Conservation (phyloP, 768 basidiomycete species). For the Lentinula detonsa region DNA sequence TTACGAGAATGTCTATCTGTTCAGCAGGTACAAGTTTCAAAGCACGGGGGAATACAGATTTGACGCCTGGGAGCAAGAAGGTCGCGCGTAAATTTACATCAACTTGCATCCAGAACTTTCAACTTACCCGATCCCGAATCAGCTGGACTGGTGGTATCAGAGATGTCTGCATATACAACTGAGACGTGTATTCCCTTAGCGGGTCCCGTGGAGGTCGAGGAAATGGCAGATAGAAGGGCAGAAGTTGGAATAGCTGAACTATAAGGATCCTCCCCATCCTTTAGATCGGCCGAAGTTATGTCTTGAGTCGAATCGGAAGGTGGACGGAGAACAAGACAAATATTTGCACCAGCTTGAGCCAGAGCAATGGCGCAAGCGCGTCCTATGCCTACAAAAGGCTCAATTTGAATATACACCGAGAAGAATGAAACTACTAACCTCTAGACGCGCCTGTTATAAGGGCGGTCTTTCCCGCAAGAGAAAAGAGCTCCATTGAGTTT, state of each 20-base stretch:
- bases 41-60: constrained; percentile 33
- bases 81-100: constrained; percentile 25
- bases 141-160: constrained; percentile 4
- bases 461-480: constrained; percentile 58
- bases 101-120: not conserved
- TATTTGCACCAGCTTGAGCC: constrained; percentile 41
- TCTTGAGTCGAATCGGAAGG: constrained; percentile 9
- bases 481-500: constrained; percentile 45
- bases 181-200: constrained; percentile 6
- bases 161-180: constrained; percentile 2
- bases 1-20: constrained; percentile 57
- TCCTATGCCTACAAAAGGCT: constrained; percentile 36
- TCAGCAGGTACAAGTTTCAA: constrained; percentile 25
- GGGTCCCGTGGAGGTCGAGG: not conserved
- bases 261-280: constrained; percentile 6
- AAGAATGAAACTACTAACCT: constrained; percentile 37
- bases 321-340: constrained; percentile 39
- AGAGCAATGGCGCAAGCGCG: constrained; percentile 43
- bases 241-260: not conserved
- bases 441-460: constrained; percentile 80
- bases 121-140: constrained; percentile 56
- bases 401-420: not conserved
- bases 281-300: constrained; percentile 15
- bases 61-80: constrained; percentile 31
- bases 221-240: constrained; percentile 8